These are phyloP conservation scores for Citrus mangshanensis DNA, from an alignment of 345 rosid genomes.

Conservation along the genomic window DNA sequence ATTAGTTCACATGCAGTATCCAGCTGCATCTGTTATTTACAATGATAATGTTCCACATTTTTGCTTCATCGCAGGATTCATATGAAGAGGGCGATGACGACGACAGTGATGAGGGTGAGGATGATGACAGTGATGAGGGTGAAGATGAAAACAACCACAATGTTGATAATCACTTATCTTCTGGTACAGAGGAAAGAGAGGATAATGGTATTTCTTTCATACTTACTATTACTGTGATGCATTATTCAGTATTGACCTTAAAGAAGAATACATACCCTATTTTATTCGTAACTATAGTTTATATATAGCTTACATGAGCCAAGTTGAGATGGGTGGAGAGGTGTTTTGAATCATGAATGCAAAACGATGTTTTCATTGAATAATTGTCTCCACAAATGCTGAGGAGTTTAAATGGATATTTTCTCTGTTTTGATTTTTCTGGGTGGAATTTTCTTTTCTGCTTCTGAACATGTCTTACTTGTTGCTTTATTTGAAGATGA, in stretches of 20 bases:
- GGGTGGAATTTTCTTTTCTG: not conserved
- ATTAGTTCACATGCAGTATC: not conserved
- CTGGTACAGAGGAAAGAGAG: constrained; percentile 43
- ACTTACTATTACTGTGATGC: not conserved
- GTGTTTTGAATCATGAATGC: not conserved
- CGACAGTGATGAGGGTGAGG: not conserved
- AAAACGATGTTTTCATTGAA: not conserved
- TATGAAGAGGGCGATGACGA: constrained; percentile 35
- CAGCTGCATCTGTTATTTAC: not conserved
- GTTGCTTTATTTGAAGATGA: constrained; percentile 37
- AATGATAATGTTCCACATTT: not conserved
- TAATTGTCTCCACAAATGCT: not conserved
- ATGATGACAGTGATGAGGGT: not conserved
- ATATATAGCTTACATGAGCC: not conserved
- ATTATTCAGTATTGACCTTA: not conserved
- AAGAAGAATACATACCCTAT: not conserved
- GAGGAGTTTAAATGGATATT: not conserved
- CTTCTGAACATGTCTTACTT: constrained; percentile 14
- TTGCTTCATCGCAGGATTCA: constrained; percentile 37
- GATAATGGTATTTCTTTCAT: constrained; percentile 26
- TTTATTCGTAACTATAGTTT: not conserved
- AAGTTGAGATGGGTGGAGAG: not conserved
- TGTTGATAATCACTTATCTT: constrained; percentile 30
- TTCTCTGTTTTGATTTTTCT: not conserved
- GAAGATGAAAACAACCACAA: not conserved